These are phyloP conservation scores for Boletus rubescentipes DNA, from an alignment of 768 basidiomycete species.

Conservation along the genomic window DNA sequence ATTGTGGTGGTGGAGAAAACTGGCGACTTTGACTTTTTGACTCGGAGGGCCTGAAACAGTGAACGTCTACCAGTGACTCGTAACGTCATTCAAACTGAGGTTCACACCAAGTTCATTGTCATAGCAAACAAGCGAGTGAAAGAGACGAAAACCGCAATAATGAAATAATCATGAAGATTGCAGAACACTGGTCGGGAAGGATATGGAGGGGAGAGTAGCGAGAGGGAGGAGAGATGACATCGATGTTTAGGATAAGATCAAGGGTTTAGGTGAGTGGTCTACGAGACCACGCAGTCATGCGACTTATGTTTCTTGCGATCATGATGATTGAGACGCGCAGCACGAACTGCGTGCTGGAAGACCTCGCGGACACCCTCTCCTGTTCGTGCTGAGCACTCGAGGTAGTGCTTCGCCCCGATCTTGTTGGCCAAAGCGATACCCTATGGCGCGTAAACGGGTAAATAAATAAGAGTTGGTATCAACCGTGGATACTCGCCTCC, in stretches of 20 bases:
- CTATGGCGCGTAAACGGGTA: slow-evolving; percentile 39
- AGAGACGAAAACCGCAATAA: slow-evolving; percentile 11
- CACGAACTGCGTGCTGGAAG: slow-evolving; percentile 96
- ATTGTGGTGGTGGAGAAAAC: too few relatives aligned
- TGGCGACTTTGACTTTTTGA: too few relatives aligned
- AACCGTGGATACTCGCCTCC: slow-evolving; percentile 54
- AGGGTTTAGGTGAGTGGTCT: slow-evolving; percentile 29
- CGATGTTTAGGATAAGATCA: slow-evolving; percentile 22
- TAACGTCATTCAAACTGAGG: neutral
- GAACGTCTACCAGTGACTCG: too few relatives aligned
- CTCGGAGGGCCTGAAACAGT: too few relatives aligned
- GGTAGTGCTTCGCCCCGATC: slow-evolving; percentile 95
- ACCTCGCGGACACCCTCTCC: slow-evolving; percentile 98
- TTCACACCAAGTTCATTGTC: neutral
- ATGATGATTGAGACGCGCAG: slow-evolving; percentile 72
- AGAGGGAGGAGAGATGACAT: slow-evolving; percentile 17
- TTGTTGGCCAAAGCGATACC: slow-evolving; percentile 94
- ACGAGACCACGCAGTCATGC: slow-evolving; percentile 49
- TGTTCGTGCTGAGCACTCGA: slow-evolving; percentile 95
- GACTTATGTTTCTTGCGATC: too few relatives aligned
- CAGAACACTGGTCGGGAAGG: slow-evolving; percentile 39
- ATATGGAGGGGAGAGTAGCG: slow-evolving; percentile 28
- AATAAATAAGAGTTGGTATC: neutral
- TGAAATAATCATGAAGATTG: slow-evolving; percentile 37
- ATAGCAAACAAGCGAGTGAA: neutral